Conservation (phyloP, 257 asterid genomes). For the Voacanga thouarsii region DNA sequence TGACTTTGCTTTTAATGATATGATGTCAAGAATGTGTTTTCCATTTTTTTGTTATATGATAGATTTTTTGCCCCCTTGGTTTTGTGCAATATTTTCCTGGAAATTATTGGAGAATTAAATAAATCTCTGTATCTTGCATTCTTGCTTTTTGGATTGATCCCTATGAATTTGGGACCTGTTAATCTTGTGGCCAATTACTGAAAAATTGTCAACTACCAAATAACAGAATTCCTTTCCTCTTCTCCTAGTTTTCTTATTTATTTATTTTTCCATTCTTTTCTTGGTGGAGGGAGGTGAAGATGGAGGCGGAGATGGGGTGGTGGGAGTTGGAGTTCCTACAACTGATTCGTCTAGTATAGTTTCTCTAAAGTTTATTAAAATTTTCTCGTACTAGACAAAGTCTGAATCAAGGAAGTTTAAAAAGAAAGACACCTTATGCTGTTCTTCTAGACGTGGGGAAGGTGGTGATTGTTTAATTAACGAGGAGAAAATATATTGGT, state of each 20-base stretch:
- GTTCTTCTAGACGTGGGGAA: background rate
- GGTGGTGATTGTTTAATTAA: background rate
- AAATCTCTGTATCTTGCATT: background rate
- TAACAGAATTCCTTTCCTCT: background rate
- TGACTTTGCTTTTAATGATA: background rate
- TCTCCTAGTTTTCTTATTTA: background rate
- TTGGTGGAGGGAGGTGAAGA: background rate
- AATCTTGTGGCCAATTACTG: background rate
- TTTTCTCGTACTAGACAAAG: background rate
- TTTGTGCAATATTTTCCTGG: constrained; percentile 3
- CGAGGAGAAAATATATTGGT: background rate
- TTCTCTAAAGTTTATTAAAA: too few species aligned
- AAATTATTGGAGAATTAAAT: background rate
- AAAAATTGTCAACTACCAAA: too few species aligned
- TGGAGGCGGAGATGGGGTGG: constrained; percentile 1
- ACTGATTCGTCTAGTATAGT: background rate
- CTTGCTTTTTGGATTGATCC: background rate
- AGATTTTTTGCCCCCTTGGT: background rate
- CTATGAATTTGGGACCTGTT: background rate
- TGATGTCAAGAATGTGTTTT: background rate
- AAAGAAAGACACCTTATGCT: background rate
- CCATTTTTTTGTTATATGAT: background rate
- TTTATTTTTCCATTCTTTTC: background rate
- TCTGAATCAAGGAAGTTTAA: background rate
- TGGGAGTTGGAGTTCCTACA: background rate